These are phyloP conservation scores for Cucurbita moschata DNA, from an alignment of 306 rosid species.

Conservation along the genomic window DNA sequence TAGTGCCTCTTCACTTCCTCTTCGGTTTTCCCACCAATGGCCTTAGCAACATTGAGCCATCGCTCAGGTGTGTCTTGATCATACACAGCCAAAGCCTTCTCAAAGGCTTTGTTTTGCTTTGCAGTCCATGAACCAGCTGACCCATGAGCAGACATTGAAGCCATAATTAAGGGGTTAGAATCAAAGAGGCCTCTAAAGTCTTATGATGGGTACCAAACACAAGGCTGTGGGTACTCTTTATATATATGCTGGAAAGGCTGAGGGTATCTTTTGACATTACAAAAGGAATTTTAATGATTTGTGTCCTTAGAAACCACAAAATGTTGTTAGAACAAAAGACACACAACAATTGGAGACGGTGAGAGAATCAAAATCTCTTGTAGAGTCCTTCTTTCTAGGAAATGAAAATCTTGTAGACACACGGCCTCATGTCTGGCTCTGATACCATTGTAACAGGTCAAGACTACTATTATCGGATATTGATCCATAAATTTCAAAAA, in stretches of 20 bases:
- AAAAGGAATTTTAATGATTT: not conserved
- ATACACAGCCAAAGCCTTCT: slow-evolving; percentile 16
- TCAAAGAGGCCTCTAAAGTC: too few species aligned
- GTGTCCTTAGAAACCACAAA: not conserved
- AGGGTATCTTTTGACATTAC: not conserved
- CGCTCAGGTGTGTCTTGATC: slow-evolving; percentile 26
- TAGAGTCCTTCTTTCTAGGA: not conserved
- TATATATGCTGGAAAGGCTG: not conserved
- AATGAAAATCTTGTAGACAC: not conserved
- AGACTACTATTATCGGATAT: too few species aligned
- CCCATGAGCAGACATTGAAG: not conserved
- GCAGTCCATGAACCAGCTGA: not conserved
- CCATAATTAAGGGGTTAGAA: not conserved
- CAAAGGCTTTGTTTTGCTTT: not conserved
- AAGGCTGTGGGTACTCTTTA: not conserved
- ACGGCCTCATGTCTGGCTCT: too few species aligned
- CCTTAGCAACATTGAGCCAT: slow-evolving; percentile 28
- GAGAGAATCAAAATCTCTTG: not conserved
- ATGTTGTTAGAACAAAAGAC: not conserved
- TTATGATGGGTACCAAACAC: not conserved
- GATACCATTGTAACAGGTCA: too few species aligned
- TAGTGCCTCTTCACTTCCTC: not conserved
- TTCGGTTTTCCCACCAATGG: slow-evolving; percentile 18
- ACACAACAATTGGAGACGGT: not conserved
- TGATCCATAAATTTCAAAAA: too few species aligned